Conservation (phyloP, 495 filamentous ascomycete genomes). For the Penicillium desertorum region DNA sequence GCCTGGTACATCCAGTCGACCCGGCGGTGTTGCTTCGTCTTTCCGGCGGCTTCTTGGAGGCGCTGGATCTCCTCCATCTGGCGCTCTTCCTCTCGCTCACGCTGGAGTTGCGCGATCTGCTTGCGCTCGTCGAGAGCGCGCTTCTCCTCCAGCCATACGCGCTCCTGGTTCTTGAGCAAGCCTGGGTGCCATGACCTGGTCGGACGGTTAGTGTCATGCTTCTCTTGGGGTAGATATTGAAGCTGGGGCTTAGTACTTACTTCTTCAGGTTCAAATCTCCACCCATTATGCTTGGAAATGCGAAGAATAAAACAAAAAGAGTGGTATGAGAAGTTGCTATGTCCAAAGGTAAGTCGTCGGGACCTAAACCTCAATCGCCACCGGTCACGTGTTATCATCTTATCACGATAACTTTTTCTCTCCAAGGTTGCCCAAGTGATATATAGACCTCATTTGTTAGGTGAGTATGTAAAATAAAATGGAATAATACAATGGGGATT, state of each 20-base stretch:
- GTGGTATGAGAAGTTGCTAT: neutral
- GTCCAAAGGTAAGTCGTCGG: neutral
- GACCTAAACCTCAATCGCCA: constrained; percentile 2
- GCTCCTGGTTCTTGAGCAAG: constrained; percentile 76
- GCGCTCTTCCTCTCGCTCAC: constrained; percentile 93
- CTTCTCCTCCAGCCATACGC: constrained; percentile 84
- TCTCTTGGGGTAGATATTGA: neutral
- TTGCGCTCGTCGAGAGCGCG: constrained; percentile 96
- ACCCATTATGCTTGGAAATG: constrained; percentile 61
- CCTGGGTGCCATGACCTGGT: constrained; percentile 80
- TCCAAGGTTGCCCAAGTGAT: neutral
- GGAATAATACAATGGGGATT: neutral
- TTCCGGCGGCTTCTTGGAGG: constrained; percentile 86
- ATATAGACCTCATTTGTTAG: neutral
- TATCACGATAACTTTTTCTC: neutral
- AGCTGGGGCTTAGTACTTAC: constrained; percentile 24
- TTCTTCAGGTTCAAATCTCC: constrained; percentile 96
- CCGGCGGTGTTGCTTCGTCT: constrained; percentile 66
- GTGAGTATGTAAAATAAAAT: neutral
- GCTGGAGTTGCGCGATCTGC: constrained; percentile 77
- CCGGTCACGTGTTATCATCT: constrained; percentile 1
- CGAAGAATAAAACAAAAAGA: neutral
- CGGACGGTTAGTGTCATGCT: constrained; percentile 16
- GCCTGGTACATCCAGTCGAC: constrained; percentile 99
- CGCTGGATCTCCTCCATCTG: constrained; percentile 87